Evolutionary conservation across 768 basidiomycete genomes (phyloP).

Genomic region (Inosperma sp.): DNA sequence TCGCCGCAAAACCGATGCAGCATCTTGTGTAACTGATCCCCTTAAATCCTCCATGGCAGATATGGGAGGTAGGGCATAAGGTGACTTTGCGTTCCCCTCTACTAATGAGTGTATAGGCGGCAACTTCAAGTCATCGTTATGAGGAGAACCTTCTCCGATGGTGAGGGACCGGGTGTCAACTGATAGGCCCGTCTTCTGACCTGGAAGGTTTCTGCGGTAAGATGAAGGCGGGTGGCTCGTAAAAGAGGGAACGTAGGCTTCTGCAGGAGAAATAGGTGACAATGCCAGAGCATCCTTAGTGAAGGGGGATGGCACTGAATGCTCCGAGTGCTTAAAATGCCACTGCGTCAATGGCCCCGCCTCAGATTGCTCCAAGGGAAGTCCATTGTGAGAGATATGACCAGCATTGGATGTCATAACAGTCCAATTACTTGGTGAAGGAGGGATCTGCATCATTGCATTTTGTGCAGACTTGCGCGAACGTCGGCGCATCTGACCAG

Average conservation of each 20-base stretch:
- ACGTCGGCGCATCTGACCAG: constrained; percentile 55
- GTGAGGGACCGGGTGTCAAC: constrained; percentile 30
- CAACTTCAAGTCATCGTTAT: constrained; percentile 34
- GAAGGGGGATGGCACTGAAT: too few species aligned
- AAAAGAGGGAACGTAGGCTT: constrained; percentile 16
- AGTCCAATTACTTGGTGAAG: constrained; percentile 42
- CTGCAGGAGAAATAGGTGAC: constrained; percentile 10
- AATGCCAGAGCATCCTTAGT: constrained; percentile 8
- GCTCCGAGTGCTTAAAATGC: constrained; percentile 17
- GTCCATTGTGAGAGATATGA: constrained; percentile 16
- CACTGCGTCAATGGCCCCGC: constrained; percentile 16
- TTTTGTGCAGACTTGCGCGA: constrained; percentile 49
- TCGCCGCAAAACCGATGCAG: constrained; percentile 61
- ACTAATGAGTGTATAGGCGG: constrained; percentile 38
- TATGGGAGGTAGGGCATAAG: constrained; percentile 63
- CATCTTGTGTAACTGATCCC: constrained; percentile 48
- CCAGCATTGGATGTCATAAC: constrained; percentile 39
- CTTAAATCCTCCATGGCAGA: constrained; percentile 63
- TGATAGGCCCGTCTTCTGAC: constrained; percentile 23
- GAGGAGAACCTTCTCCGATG: constrained; percentile 15
- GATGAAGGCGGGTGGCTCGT: constrained; percentile 22
- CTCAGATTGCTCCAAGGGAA: constrained; percentile 10
- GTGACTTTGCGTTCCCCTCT: constrained; percentile 28
- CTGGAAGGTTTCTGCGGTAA: constrained; percentile 20
- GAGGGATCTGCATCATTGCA: constrained; percentile 28